A percentile compares a stretch with the other conserved stretches of the same genome.
These are phyloP conservation scores for Rhodotorula kratochvilovae DNA, from an alignment of 768 basidiomycete species.

Conservation along the genomic window DNA sequence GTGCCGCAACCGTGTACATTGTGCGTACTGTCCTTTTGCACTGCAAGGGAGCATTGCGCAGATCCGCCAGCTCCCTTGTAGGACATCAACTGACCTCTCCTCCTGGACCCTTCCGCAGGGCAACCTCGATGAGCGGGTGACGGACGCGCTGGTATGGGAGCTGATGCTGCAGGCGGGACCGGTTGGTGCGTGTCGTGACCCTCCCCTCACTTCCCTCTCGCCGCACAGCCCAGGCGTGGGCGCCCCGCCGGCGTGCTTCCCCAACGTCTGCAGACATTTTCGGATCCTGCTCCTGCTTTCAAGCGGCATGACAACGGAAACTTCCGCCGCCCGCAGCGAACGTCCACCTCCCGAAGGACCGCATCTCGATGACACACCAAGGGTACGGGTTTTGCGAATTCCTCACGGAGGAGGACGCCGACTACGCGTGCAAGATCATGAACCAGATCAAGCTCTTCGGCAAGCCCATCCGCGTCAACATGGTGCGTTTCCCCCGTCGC, in stretches of 20 bases:
- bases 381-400: constrained; percentile 99
- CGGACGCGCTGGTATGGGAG: constrained; percentile 94
- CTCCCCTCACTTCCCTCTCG: not conserved
- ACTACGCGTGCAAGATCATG: constrained; percentile 99
- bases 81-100: no score
- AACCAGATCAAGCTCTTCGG: constrained; percentile 99
- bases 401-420: constrained; percentile 95
- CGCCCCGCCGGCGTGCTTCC: no score
- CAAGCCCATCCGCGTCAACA: constrained; percentile 97
- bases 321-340: constrained; percentile 59
- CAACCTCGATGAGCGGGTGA: constrained; percentile 90
- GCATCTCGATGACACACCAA: constrained; percentile 96
- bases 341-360: constrained; percentile 95
- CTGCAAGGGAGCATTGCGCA: no score
- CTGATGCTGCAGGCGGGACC: constrained; percentile 99
- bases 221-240: no score
- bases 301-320: no score
- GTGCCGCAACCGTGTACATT: constrained; percentile 65
- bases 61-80: no score
- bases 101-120: constrained; percentile 57
- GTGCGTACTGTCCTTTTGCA: no score
- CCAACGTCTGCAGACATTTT: no score
- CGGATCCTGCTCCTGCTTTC: no score
- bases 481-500: constrained; percentile 58
- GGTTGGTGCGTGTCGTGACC: constrained; percentile 63